A percentile compares a stretch with the other conserved stretches of the same genome.
Evolutionary conservation across 2,329 filamentous ascomycete species (phyloP).

Genomic region (Leptosphaerulina australis): DNA sequence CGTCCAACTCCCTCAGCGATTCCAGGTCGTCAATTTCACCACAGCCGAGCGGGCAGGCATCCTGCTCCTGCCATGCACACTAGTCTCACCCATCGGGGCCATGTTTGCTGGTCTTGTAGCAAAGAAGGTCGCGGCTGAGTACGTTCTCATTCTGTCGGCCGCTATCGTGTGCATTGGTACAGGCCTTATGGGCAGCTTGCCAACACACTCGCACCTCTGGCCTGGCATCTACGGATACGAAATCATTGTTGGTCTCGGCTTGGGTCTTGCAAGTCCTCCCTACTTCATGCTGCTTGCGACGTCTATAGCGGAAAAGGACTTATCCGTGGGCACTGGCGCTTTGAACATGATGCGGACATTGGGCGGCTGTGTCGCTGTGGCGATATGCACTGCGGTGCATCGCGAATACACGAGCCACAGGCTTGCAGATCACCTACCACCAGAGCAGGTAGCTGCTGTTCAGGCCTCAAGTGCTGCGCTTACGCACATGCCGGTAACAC

Average conservation of each 20-base stretch:
- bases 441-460: constrained; percentile 29
- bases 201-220: constrained; percentile 24
- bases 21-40: constrained; percentile 41
- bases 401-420: constrained; percentile 24
- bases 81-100: constrained; percentile 37
- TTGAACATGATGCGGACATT: constrained; percentile 44
- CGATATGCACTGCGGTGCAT: constrained; percentile 41
- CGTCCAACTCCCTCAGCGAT: constrained; percentile 43
- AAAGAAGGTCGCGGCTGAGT: constrained; percentile 30
- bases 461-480: constrained; percentile 27
- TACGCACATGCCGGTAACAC: constrained; percentile 23
- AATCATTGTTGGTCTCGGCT: constrained; percentile 35
- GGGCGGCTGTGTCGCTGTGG: constrained; percentile 40
- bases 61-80: constrained; percentile 36
- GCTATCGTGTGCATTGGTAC: constrained; percentile 32
- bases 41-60: constrained; percentile 41
- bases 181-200: constrained; percentile 38
- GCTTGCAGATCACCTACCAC: constrained; percentile 28
- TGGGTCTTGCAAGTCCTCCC: constrained; percentile 36
- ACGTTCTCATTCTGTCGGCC: constrained; percentile 28
- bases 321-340: constrained; percentile 37
- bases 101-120: constrained; percentile 31
- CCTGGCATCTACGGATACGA: constrained; percentile 37
- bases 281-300: constrained; percentile 38
- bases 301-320: constrained; percentile 31